Evolutionary conservation across 2,329 filamentous ascomycete species (phyloP).

Genomic region (Colletotrichum sp.): DNA sequence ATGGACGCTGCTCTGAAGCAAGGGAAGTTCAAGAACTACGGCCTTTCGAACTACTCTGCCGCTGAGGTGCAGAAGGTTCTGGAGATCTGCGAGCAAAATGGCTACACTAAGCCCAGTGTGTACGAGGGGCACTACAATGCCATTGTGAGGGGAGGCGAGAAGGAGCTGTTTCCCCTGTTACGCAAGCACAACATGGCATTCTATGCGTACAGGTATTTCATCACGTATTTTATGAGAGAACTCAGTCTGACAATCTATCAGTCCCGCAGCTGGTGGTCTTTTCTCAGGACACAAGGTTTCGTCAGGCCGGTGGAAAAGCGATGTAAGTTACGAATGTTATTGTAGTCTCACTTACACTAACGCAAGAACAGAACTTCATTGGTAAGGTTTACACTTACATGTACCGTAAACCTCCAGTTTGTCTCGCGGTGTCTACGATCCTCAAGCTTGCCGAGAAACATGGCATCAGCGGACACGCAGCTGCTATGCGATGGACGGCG

Average conservation of each 20-base stretch:
- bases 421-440: not conserved
- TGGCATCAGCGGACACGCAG: not conserved
- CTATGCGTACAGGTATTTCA: not conserved
- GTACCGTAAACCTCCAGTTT: not conserved
- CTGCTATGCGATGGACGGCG: not conserved
- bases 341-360: not conserved
- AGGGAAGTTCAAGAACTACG: not conserved
- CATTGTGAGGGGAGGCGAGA: not conserved
- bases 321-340: not conserved
- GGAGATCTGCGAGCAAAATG: not conserved
- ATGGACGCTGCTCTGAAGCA: not conserved
- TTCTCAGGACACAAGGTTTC: not conserved
- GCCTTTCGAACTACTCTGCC: not conserved
- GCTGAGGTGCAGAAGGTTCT: not conserved
- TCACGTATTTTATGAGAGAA: fast-evolving
- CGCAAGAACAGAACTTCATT: not conserved
- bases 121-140: not conserved
- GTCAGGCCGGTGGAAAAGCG: not conserved
- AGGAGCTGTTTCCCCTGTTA: not conserved
- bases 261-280: not conserved
- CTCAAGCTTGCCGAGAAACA: not conserved
- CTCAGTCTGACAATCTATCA: not conserved
- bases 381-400: not conserved
- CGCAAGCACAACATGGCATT: not conserved
- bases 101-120: not conserved